These are phyloP conservation scores for Candida verbasci DNA, from an alignment of 805 yeast genomes.

Conservation along the genomic window DNA sequence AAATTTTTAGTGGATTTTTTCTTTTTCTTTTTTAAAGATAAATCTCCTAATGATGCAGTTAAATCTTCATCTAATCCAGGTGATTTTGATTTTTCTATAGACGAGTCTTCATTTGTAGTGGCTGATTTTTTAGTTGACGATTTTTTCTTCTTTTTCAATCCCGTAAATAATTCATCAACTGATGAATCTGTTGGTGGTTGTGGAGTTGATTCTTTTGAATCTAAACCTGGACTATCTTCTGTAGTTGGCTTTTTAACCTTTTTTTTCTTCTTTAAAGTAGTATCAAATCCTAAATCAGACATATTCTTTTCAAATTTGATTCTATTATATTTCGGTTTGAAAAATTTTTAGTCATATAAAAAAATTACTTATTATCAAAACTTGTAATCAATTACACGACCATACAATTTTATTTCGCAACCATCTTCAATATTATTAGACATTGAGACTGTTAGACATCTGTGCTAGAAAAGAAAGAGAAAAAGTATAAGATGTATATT, in stretches of 20 bases:
- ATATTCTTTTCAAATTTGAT: no score
- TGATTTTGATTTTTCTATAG: constrained; percentile 15
- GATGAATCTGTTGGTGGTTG: constrained; percentile 38
- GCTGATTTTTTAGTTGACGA: constrained; percentile 23
- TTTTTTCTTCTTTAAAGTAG: constrained; percentile 75
- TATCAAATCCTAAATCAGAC: constrained; percentile 67
- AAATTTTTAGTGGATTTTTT: constrained; percentile 58
- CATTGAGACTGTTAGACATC: no score
- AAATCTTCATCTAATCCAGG: constrained; percentile 28
- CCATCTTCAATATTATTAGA: no score
- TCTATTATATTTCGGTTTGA: no score
- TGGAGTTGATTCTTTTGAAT: constrained; percentile 17
- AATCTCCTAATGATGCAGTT: constrained; percentile 34
- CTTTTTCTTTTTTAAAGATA: constrained; percentile 71
- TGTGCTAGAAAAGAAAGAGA: no score
- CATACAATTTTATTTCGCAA: no score
- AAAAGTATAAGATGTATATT: no score
- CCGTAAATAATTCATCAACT: constrained; percentile 61
- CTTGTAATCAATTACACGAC: no score
- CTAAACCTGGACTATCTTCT: constrained; percentile 26
- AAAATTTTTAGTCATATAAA: constrained; percentile 4
- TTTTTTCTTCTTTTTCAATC: constrained; percentile 77
- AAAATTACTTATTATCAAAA: no score
- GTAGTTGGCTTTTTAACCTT: constrained; percentile 45
- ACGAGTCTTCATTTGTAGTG: neutral